Evolutionary conservation across 768 basidiomycete species (phyloP).

Genomic region (Rhizopogon vesiculosus): DNA sequence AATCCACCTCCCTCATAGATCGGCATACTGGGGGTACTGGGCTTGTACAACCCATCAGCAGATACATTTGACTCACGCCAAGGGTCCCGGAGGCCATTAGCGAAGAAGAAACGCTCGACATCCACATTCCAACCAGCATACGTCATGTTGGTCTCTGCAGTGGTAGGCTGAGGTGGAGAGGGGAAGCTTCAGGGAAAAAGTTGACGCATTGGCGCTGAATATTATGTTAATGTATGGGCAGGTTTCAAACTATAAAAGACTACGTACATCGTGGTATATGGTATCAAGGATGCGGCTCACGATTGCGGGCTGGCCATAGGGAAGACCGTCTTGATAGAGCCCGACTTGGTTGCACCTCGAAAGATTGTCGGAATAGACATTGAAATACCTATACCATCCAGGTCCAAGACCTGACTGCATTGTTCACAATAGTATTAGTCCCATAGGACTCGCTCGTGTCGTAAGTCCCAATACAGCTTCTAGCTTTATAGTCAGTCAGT

Average conservation of each 20-base stretch:
- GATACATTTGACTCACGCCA: constrained; percentile 71
- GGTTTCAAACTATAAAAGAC: too few relatives aligned
- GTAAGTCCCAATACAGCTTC: constrained; percentile 39
- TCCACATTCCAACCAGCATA: constrained; percentile 64
- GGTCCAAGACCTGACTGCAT: constrained; percentile 57
- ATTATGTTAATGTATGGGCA: background rate
- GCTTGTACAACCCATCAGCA: constrained; percentile 39
- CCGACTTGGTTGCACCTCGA: constrained; percentile 68
- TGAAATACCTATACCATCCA: too few relatives aligned
- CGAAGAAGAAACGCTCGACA: constrained; percentile 59
- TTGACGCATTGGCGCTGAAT: constrained; percentile 60
- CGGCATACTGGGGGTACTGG: constrained; percentile 49
- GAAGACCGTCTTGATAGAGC: constrained; percentile 37
- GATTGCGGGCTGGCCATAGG: constrained; percentile 28
- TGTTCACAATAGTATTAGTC: constrained; percentile 52
- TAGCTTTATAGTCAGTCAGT: constrained; percentile 32
- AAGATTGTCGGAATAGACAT: background rate
- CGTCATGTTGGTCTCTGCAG: constrained; percentile 36
- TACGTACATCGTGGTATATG: constrained; percentile 20
- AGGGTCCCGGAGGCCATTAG: constrained; percentile 63
- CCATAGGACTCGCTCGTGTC: constrained; percentile 35
- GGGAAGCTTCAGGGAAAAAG: constrained; percentile 62
- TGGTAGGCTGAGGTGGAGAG: constrained; percentile 39
- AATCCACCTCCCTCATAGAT: constrained; percentile 53
- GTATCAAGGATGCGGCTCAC: constrained; percentile 29